phyloP scores from a whole-genome alignment of 2,329 filamentous ascomycete genomes.

The Neonectria neomacrospora region DNA sequence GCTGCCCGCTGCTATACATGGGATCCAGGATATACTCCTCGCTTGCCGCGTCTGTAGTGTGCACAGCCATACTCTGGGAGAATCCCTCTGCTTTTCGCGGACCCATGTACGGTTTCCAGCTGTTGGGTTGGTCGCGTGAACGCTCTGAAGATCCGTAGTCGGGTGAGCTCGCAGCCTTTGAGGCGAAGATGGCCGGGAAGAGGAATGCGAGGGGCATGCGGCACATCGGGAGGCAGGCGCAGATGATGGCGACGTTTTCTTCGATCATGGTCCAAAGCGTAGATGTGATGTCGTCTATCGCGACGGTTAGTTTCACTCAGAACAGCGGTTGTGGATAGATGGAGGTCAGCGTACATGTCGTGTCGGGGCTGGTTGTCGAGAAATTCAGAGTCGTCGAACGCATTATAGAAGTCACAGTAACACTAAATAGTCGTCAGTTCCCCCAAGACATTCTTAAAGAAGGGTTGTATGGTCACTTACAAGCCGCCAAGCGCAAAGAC shows the following conservation, averaged over 20 bases:
- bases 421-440: conserved; percentile 34
- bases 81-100: conserved; percentile 44
- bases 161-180: conserved; percentile 17
- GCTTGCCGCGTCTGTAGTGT: conserved; percentile 45
- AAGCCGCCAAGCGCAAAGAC: conserved; percentile 57
- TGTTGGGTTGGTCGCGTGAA: conserved; percentile 30
- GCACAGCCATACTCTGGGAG: conserved; percentile 42
- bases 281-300: conserved; percentile 49
- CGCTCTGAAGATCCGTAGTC: conserved; percentile 9
- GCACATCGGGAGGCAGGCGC: conserved; percentile 54
- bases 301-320: neutral
- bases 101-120: conserved; percentile 49
- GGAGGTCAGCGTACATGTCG: conserved; percentile 46
- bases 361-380: conserved; percentile 52
- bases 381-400: conserved; percentile 54
- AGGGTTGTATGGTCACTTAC: conserved; percentile 45
- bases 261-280: conserved; percentile 55
- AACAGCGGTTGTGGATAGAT: neutral
- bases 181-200: conserved; percentile 49
- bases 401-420: conserved; percentile 56
- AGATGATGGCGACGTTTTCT: conserved; percentile 54
- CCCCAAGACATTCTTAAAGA: neutral
- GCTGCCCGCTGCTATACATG: conserved; percentile 24
- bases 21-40: conserved; percentile 50
- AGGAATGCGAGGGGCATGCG: conserved; percentile 52